These are phyloP conservation scores for Aspergillus baeticus DNA, from an alignment of 495 filamentous ascomycete genomes.

Conservation along the genomic window DNA sequence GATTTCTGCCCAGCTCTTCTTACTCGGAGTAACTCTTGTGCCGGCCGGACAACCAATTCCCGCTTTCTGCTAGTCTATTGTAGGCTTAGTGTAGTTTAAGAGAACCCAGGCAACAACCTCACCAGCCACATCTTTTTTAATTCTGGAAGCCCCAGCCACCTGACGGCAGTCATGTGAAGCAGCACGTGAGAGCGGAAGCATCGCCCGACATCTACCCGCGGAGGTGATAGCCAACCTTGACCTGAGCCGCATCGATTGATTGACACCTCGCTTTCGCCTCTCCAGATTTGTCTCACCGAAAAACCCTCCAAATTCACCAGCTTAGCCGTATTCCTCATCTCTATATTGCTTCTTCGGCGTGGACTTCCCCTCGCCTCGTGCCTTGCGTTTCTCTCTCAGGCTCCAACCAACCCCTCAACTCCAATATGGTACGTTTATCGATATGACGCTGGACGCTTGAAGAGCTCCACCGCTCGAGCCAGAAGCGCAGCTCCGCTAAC, in stretches of 20 bases:
- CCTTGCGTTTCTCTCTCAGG: not conserved
- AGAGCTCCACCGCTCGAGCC: too few relatives aligned
- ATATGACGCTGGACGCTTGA: too few relatives aligned
- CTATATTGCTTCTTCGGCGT: conserved; percentile 11
- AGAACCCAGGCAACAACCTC: too few relatives aligned
- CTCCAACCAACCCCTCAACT: not conserved
- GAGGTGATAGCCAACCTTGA: not conserved
- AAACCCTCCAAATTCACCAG: not conserved
- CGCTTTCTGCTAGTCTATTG: not conserved
- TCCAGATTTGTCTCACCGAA: conserved; percentile 3
- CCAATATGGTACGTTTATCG: conserved; percentile 3
- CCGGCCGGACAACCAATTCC: not conserved
- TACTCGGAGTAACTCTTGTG: conserved; percentile 9
- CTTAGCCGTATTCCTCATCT: not conserved
- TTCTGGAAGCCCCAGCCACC: not conserved
- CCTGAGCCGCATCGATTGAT: not conserved
- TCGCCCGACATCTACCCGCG: conserved; percentile 5
- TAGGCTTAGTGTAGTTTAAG: not conserved
- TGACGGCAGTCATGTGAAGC: conserved; percentile 2
- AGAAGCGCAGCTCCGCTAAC: not conserved
- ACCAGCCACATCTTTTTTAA: not conserved
- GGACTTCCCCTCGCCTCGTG: not conserved
- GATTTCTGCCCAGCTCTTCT: not conserved
- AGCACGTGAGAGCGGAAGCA: conserved; percentile 8
- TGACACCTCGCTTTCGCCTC: not conserved